Evolutionary conservation across 2,329 filamentous ascomycete genomes (phyloP), one percentile per base, ranked within the genome.

Genomic region (Diaporthe sp.): DNA sequence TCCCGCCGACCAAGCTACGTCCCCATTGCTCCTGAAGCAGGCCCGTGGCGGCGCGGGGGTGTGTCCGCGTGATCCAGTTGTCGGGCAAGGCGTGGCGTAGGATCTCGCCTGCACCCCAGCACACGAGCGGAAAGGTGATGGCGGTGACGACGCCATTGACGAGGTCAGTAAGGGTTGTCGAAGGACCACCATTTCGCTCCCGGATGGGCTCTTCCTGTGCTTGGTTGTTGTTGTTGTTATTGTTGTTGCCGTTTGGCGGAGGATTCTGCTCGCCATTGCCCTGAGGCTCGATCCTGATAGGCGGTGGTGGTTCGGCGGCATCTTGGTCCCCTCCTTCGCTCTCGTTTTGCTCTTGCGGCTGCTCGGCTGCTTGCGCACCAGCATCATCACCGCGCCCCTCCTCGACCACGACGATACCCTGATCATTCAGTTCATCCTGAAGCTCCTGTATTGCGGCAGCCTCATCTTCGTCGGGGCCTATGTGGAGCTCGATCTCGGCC

Each of bases 21-120:
- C 95, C 97, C 95, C 97, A 98, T 75, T 93, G 92, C 79, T 94
- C 91, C 81, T 97, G 94, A 44, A 99, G 83, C 37, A 98, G 87
- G 0, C 94, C 93, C 0, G 90, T 90, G 0, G 78, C 78, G 25
- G 60, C 42, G 4, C 89, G 86, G 49, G 87, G 82, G 57, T 78
- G 77, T 2, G 87, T 83, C 12, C 85, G 84, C 0, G 86, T 85
- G 13, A 93, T 92, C 92, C 94, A 95, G 4, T 90, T 85, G 49
- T 86, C 86, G 0, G 96, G 96, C 1, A 98, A 86, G 0, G 90
- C 84, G 15, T 91, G 82, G 19, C 93, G 92, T 46, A 98, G 87
- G 0, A 95, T 81, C 80, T 95, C 93, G 60, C 97, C 97, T 84
- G 95, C 91, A 19, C 91, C 89, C 42, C 93, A 94, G 0, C 95